Percentiles rank a stretch among this genome's conserved stretches.
Evolutionary conservation across 164 flowering plant species (phyloP).

Genomic region (Aristolochia contorta): DNA sequence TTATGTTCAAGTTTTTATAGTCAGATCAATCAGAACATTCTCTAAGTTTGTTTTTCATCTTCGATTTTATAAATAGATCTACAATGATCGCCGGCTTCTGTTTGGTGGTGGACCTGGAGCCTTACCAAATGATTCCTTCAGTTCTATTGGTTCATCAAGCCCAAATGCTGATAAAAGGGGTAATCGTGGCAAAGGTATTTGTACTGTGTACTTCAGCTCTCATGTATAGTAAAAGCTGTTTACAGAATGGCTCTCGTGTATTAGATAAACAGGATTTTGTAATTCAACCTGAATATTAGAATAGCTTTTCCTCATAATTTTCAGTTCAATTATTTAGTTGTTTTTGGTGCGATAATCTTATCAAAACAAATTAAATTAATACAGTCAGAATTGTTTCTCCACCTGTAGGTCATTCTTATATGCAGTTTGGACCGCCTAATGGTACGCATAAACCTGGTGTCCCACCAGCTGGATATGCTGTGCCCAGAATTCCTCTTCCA

Average conservation of each 20-base stretch:
- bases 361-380: neutral
- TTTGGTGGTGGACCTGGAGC: conserved; percentile 80
- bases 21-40: neutral
- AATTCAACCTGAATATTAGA: no score
- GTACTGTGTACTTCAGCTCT: neutral
- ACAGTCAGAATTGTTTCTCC: neutral
- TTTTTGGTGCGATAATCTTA: neutral
- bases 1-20: neutral
- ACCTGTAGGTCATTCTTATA: conserved; percentile 46
- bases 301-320: no score
- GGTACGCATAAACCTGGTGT: conserved; percentile 80
- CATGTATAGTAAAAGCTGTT: neutral
- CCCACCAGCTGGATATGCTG: conserved; percentile 75
- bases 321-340: no score
- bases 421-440: conserved; percentile 76
- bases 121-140: conserved; percentile 56
- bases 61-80: conserved; percentile 45
- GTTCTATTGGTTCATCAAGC: conserved; percentile 38
- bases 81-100: conserved; percentile 81
- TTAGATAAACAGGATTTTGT: no score
- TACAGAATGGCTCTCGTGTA: no score
- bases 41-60: neutral
- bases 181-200: conserved; percentile 66
- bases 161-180: conserved; percentile 74
- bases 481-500: conserved; percentile 75